Evolutionary conservation across 352 stramenopile species (phyloP).

Genomic region (Saprolegnia diclina): DNA sequence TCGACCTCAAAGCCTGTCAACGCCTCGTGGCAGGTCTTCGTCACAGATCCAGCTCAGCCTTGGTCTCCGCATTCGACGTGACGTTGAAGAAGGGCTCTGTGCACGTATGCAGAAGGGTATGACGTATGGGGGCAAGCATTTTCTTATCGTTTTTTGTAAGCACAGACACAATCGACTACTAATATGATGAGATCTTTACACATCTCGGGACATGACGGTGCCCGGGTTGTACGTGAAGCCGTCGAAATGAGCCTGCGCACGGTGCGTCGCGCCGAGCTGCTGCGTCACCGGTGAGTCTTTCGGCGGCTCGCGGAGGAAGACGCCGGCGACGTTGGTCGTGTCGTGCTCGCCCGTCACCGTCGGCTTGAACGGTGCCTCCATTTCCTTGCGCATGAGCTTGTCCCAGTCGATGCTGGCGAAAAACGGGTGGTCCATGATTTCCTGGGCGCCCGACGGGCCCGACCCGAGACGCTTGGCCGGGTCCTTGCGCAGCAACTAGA

Average conservation of each 20-base stretch:
- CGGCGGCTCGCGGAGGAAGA: slow-evolving; percentile 78
- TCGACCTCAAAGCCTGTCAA: too few relatives aligned
- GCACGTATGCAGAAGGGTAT: too few relatives aligned
- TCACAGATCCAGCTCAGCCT: too few relatives aligned
- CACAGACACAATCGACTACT: not conserved
- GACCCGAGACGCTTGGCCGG: slow-evolving; percentile 77
- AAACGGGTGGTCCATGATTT: slow-evolving; percentile 87
- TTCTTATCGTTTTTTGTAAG: not conserved
- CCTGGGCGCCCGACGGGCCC: slow-evolving; percentile 70
- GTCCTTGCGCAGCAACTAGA: slow-evolving; percentile 70
- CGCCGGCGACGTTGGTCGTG: slow-evolving; percentile 82
- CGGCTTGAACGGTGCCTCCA: slow-evolving; percentile 85
- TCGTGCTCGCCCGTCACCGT: slow-evolving; percentile 78
- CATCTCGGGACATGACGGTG: slow-evolving; percentile 21
- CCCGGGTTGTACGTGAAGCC: slow-evolving; percentile 90
- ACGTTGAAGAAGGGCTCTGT: too few relatives aligned
- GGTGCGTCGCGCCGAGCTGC: slow-evolving; percentile 74
- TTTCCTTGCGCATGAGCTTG: slow-evolving; percentile 64
- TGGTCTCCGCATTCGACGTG: too few relatives aligned
- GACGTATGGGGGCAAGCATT: too few relatives aligned
- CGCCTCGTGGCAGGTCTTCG: too few relatives aligned
- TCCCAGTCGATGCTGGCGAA: slow-evolving; percentile 85
- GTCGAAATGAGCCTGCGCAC: slow-evolving; percentile 86
- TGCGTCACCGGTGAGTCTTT: slow-evolving; percentile 85
- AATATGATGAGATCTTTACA: slow-evolving; percentile 1